Evolutionary conservation across 73 alveolate genomes (phyloP), one percentile per base, ranked within the genome.

Genomic region (Paramecium bursaria): DNA sequence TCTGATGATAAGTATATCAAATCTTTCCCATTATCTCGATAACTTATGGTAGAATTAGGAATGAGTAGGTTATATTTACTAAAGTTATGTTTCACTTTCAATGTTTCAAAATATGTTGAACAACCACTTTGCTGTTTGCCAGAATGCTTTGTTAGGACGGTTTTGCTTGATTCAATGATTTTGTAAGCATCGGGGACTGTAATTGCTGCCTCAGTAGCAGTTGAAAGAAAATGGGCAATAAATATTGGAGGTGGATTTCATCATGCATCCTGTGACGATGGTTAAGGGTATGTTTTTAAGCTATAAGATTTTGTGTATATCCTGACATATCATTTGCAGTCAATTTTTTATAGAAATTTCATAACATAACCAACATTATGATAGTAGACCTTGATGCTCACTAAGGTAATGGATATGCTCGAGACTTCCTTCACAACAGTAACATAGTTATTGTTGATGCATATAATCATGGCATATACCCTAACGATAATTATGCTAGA

Each of bases 361-460:
- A 35, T 35, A 74, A 75, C 11, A 50, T 94, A 22, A 47, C 49
- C 3, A 92, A 75, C 73, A 86, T 90, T 3, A 54, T 90, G 88
- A 92, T 94, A 6, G 87, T 94, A 2, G 98, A 94, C 48, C 74
- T 94, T 13, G 98, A 94, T 85, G 98, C 98, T 15, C 98, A 94
- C 76, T 73, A 94, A 85, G 98, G 98, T 5, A 94, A 94, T 74
- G 98, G 98, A 3, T 95, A 94, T 51, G 95, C 92, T 76, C 90
- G 94, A 76, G 98, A 94, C 57, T 90, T 90, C 75, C 42, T 87
- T 2, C 74, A 74, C 21, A 96, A 92, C 50, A 50, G 19, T 30
- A 76, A 91, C 42, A 90, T 86, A n/a, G 75, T 39, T 29, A 94
- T 94, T 10, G 30, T 92, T 10, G 98, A 94, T 75, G 85, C 88